These are phyloP conservation scores for Pleurotus ostreatus DNA, from an alignment of 768 basidiomycete genomes.

Conservation along the genomic window DNA sequence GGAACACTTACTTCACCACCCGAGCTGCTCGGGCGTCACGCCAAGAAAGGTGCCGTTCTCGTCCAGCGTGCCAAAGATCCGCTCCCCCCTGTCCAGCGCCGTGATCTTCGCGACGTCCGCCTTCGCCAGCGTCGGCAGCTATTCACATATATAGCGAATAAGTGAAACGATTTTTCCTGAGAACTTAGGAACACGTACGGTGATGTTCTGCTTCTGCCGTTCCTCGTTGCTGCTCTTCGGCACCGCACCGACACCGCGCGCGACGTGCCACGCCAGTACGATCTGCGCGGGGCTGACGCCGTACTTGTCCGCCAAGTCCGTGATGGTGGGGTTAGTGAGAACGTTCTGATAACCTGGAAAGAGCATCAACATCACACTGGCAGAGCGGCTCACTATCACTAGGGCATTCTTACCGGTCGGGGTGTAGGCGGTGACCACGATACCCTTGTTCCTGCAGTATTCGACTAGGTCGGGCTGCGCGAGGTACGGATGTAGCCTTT, in stretches of 20 bases:
- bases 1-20: too few species aligned
- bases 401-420: constrained; percentile 32
- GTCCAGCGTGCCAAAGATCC: too few species aligned
- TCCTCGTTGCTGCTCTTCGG: constrained; percentile 47
- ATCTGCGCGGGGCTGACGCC: constrained; percentile 42
- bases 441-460: constrained; percentile 47
- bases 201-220: constrained; percentile 47
- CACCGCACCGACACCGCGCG: constrained; percentile 37
- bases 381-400: too few species aligned
- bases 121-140: constrained; percentile 30
- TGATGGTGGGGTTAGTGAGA: constrained; percentile 40
- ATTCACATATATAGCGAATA: background rate
- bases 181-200: constrained; percentile 21
- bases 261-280: constrained; percentile 48
- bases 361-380: too few species aligned
- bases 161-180: too few species aligned
- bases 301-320: constrained; percentile 43
- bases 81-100: constrained; percentile 35
- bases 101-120: constrained; percentile 44
- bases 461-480: constrained; percentile 41
- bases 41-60: too few species aligned
- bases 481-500: constrained; percentile 47
- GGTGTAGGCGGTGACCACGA: constrained; percentile 45
- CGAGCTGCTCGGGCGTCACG: too few species aligned
- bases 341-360: constrained; percentile 36